Conservation (phyloP, 306 rosid genomes). For the Trifolium pratense region DNA sequence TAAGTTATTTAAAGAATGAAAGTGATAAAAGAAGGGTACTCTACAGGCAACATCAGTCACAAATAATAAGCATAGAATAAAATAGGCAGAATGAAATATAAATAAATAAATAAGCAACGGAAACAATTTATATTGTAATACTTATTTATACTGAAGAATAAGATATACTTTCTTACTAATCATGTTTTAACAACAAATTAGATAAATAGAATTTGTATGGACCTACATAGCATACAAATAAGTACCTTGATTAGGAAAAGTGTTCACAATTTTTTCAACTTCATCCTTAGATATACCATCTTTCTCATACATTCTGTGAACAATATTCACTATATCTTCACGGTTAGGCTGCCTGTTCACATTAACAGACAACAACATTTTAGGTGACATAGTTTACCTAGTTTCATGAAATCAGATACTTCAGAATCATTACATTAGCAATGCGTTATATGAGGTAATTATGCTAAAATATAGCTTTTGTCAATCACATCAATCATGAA, state of each 20-base stretch:
- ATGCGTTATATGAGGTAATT: slow-evolving; percentile 27
- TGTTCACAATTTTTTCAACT: slow-evolving; percentile 65
- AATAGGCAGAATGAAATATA: slow-evolving; percentile 27
- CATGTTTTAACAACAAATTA: slow-evolving; percentile 11
- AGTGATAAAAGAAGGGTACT: slow-evolving; percentile 14
- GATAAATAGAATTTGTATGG: slow-evolving; percentile 16
- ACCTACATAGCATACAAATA: slow-evolving; percentile 28
- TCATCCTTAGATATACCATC: slow-evolving; percentile 85
- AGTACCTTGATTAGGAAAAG: slow-evolving; percentile 91
- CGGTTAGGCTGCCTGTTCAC: slow-evolving; percentile 87
- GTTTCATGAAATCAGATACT: slow-evolving; percentile 32
- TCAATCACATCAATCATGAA: slow-evolving; percentile 29
- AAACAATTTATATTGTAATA: neutral
- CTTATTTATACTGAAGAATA: slow-evolving; percentile 1
- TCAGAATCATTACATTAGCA: slow-evolving; percentile 24
- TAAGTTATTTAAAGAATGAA: slow-evolving; percentile 35
- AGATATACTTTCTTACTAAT: slow-evolving; percentile 19
- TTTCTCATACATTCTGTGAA: slow-evolving; percentile 81
- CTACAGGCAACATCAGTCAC: slow-evolving; percentile 12
- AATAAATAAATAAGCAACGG: slow-evolving; percentile 1
- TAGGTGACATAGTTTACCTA: slow-evolving; percentile 33
- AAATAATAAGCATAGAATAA: slow-evolving; percentile 10
- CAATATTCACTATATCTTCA: slow-evolving; percentile 89
- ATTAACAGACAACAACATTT: slow-evolving; percentile 45
- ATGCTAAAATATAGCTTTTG: slow-evolving; percentile 20